Base-by-base conservation (phyloP, 805 yeast genomes). In the Ogataea minuta region DNA sequence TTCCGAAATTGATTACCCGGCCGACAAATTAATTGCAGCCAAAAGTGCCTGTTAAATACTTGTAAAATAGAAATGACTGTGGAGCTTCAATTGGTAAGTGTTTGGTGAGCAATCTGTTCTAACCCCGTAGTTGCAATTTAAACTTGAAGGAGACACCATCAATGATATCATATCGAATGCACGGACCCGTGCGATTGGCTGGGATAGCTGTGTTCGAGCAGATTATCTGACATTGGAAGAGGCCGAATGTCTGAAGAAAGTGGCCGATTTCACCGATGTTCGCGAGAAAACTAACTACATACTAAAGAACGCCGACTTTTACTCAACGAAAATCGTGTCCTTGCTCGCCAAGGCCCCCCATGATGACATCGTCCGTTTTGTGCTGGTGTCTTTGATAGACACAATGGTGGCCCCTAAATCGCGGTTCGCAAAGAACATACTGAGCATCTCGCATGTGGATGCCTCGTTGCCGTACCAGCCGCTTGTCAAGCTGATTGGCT, bases 181-280 rank as follows among this genome's bases (percentile, higher is more conserved):
- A 47, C 72, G 93, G 53, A 81, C 85, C 44, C 76, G 93, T 48
- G 80, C 90, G 23, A 77, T 89, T 40, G 95, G 95, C 23, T 90
- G 97, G 97, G 95, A 86, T 55, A 95, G 95, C 8, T 79, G 84
- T 52, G 81, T 85, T 9, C 73, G 95, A 39, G 81, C 90, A 13
- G 79, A 77, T 33, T 74, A 80, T 31, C 69, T 90, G 26, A 66
- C 81, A 30, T 73, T 72, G 35, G 77, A 76, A 45, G 93, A 87
- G 58, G 91, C 90, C 9, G 72, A 51, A 43, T 39, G 60, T 45
- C 44, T 70, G 34, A 63, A 60, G 43, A 52, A 52, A 21, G 49
- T 68, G 31, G 50, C 54, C 8, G 72, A 67, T 41, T 55, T 47
- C 31, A 38, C 55, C 11, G 64, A 68, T 13, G 52, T 59, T 11